Evolutionary conservation across 495 filamentous ascomycete genomes (phyloP).

Genomic region (Neohortaea acidophila): DNA sequence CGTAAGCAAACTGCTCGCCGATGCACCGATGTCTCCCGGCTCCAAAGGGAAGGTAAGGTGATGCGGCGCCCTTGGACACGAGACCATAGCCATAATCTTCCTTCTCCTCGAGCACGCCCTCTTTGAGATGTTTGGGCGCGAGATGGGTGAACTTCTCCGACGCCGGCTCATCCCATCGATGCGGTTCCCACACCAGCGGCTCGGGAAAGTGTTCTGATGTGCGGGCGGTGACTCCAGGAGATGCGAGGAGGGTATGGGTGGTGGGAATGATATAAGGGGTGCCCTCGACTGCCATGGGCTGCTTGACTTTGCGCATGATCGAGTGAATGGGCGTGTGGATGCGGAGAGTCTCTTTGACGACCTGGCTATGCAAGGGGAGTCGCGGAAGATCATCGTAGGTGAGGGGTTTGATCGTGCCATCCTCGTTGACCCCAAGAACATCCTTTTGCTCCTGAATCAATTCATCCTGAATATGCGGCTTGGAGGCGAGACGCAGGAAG

Average conservation of each 20-base stretch:
- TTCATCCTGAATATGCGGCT: slow-evolving; percentile 42
- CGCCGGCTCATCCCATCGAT: slow-evolving; percentile 57
- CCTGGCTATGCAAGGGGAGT: slow-evolving; percentile 40
- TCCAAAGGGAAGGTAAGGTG: slow-evolving; percentile 88
- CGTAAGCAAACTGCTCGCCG: slow-evolving; percentile 90
- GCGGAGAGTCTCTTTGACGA: slow-evolving; percentile 47
- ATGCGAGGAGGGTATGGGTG: slow-evolving; percentile 59
- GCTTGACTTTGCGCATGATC: slow-evolving; percentile 47
- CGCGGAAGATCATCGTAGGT: slow-evolving; percentile 40
- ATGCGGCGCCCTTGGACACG: slow-evolving; percentile 69
- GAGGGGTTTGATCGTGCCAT: slow-evolving; percentile 29
- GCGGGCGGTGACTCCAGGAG: slow-evolving; percentile 60
- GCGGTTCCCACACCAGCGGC: slow-evolving; percentile 68
- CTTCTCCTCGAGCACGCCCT: slow-evolving; percentile 46
- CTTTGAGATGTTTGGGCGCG: slow-evolving; percentile 21
- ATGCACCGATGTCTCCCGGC: slow-evolving; percentile 90
- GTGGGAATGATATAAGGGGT: slow-evolving; percentile 67
- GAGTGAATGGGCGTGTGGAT: slow-evolving; percentile 51
- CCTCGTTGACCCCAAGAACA: slow-evolving; percentile 34
- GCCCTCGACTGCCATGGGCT: slow-evolving; percentile 50
- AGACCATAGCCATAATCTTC: slow-evolving; percentile 91
- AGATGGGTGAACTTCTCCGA: slow-evolving; percentile 21
- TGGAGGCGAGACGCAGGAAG: slow-evolving; percentile 39
- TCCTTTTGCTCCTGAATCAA: slow-evolving; percentile 40
- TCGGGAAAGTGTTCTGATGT: slow-evolving; percentile 65